Percentiles rank a stretch among this genome's conserved stretches.
phyloP scores from a whole-genome alignment of 306 rosid genomes.

The Glycyrrhiza uralensis region DNA sequence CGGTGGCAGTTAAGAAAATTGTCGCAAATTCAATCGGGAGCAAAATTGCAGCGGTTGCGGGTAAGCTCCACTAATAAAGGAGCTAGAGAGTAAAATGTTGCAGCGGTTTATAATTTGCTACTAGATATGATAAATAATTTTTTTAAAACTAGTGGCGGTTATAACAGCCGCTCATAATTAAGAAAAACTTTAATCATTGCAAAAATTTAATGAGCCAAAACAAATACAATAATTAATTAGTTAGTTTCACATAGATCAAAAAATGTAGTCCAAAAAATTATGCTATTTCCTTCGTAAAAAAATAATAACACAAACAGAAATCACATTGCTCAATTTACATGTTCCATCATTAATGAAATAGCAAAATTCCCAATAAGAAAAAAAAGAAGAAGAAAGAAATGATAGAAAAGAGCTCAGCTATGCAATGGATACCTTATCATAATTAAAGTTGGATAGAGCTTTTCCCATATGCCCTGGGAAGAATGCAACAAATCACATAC shows the following conservation, averaged over 20 bases:
- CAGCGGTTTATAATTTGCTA: no score
- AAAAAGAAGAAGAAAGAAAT: neutral
- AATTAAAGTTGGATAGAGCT: conserved; percentile 27
- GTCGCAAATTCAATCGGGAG: no score
- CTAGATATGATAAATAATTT: no score
- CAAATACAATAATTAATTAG: neutral
- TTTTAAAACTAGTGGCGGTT: no score
- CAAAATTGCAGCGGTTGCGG: no score
- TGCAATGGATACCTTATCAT: conserved; percentile 41
- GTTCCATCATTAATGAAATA: neutral
- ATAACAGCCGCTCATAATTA: no score
- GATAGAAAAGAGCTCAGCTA: neutral
- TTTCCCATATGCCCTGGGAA: conserved; percentile 47
- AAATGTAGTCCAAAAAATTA: conserved; percentile 8
- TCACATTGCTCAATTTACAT: neutral
- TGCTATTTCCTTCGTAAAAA: neutral
- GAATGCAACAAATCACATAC: neutral
- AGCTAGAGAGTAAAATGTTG: no score
- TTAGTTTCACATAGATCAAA: conserved; percentile 17
- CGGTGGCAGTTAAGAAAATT: no score
- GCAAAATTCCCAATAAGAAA: neutral
- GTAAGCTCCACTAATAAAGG: no score
- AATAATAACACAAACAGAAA: neutral
- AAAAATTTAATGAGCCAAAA: neutral
- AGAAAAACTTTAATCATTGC: no score